These are phyloP conservation scores for Ceratobasidium sp. DNA, from an alignment of 1,284 basidiomycete genomes.

Conservation along the genomic window DNA sequence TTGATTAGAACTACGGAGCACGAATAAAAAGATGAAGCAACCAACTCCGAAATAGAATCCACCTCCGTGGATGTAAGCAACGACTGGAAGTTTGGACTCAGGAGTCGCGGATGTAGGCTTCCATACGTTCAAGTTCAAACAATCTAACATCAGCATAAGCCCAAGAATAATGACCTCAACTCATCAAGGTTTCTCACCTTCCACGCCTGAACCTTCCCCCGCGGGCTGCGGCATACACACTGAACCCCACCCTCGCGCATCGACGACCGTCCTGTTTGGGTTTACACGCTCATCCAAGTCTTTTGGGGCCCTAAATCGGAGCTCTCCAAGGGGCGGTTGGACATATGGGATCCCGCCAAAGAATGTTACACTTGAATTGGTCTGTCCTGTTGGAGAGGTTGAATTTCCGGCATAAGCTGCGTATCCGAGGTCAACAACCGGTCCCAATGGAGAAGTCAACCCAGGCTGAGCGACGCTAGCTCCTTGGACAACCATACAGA, in stretches of 20 bases:
- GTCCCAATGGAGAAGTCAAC: conserved; percentile 34
- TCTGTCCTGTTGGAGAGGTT: conserved; percentile 36
- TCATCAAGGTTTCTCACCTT: conserved; percentile 8
- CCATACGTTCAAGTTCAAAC: conserved; percentile 62
- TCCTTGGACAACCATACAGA: not conserved
- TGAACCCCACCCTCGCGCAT: conserved; percentile 42
- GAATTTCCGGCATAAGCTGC: conserved; percentile 60
- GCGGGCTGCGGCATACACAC: conserved; percentile 43
- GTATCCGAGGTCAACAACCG: conserved; percentile 52
- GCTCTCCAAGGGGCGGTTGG: conserved; percentile 57
- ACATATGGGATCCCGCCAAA: conserved; percentile 66
- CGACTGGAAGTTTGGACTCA: conserved; percentile 65
- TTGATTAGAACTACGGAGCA: not conserved
- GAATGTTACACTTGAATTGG: conserved; percentile 65
- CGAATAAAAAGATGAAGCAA: not conserved
- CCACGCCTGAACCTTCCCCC: conserved; percentile 29
- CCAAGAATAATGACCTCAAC: not conserved
- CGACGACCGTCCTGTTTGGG: conserved; percentile 46
- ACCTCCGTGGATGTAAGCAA: conserved; percentile 77
- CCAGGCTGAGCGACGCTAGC: not conserved
- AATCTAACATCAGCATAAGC: conserved; percentile 62
- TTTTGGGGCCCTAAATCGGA: conserved; percentile 60
- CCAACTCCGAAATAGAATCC: conserved; percentile 55
- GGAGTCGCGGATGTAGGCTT: conserved; percentile 55
- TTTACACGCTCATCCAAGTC: conserved; percentile 52